Evolutionary conservation across 441 rosid genomes (phyloP).

Genomic region (Biscutella laevigata): DNA sequence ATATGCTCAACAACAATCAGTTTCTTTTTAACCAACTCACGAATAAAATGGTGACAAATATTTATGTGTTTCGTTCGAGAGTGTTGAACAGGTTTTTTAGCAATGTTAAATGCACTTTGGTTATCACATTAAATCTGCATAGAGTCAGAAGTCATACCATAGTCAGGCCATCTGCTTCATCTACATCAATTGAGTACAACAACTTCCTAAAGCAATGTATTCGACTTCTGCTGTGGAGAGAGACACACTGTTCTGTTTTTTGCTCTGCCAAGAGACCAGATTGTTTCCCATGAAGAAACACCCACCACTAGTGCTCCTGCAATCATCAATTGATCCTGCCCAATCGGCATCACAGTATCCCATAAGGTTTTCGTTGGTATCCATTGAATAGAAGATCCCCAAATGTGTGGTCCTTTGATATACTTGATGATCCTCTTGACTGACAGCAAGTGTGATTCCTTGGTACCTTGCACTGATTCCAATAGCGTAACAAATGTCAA

Average conservation of each 20-base stretch:
- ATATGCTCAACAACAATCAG: too few species aligned
- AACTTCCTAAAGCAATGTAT: neutral
- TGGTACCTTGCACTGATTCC: too few species aligned
- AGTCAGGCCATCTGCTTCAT: neutral
- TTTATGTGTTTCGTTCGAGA: neutral
- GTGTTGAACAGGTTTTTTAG: neutral
- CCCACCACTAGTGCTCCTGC: neutral
- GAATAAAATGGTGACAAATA: neutral
- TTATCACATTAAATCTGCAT: neutral
- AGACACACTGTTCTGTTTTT: neutral
- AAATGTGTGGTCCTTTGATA: too few species aligned
- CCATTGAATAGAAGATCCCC: rapidly evolving
- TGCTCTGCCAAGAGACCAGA: neutral
- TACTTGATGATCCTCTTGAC: too few species aligned
- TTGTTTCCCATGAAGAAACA: neutral
- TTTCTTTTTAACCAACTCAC: neutral
- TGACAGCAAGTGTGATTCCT: too few species aligned
- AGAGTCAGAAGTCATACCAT: neutral
- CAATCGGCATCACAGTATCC: neutral
- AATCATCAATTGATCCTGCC: neutral
- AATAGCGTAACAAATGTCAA: too few species aligned
- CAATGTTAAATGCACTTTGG: neutral
- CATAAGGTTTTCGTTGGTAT: rapidly evolving
- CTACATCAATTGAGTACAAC: rapidly evolving
- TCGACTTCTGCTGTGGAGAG: rapidly evolving